phyloP scores from a whole-genome alignment of 257 asterid species.

The Nicotiana noctiflora region DNA sequence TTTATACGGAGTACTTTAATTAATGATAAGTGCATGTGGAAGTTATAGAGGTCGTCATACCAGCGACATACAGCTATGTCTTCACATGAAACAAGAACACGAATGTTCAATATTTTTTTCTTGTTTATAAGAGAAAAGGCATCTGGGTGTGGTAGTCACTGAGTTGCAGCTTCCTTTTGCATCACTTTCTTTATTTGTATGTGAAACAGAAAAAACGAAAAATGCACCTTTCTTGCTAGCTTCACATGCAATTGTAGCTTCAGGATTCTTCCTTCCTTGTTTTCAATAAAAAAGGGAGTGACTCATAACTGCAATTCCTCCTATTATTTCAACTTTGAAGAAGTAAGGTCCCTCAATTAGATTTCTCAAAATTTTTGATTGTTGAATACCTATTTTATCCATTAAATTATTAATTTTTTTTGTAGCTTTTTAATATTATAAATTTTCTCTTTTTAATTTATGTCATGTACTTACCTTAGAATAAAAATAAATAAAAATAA shows the following conservation, averaged over 20 bases:
- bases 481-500: too few species aligned
- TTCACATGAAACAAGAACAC: conserved; percentile 10
- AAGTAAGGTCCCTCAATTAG: not conserved
- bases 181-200: not conserved
- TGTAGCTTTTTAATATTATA: too few species aligned
- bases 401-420: too few species aligned
- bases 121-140: not conserved
- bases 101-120: not conserved
- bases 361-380: too few species aligned
- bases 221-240: not conserved
- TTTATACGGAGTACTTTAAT: too few species aligned
- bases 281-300: not conserved
- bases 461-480: too few species aligned
- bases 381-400: too few species aligned
- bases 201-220: not conserved
- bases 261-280: not conserved
- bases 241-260: not conserved
- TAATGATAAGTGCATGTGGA: not conserved
- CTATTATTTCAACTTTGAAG: not conserved
- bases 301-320: not conserved
- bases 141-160: not conserved
- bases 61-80: conserved; percentile 7
- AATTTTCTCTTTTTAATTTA: too few species aligned
- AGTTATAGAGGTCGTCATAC: not conserved
- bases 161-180: not conserved